phyloP scores from a whole-genome alignment of 2,329 filamentous ascomycete species.

The Zymoseptoria tritici region DNA sequence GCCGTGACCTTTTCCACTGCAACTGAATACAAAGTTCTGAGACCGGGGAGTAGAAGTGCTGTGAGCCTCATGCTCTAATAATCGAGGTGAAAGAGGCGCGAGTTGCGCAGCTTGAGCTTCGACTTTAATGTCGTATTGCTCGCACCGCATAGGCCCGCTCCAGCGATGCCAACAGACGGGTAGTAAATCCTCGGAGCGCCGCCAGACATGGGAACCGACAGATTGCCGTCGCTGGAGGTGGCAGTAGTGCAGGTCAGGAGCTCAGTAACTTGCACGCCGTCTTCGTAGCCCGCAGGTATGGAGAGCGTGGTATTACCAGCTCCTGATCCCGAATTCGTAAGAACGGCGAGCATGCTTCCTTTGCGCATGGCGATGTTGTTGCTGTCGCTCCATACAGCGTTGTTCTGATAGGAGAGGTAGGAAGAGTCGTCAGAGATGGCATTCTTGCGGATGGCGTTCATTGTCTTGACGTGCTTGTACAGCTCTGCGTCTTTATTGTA shows the following conservation, averaged over 20 bases:
- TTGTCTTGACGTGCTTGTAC: conserved; percentile 28
- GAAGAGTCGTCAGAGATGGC: conserved; percentile 33
- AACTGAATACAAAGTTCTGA: neutral
- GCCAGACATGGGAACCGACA: conserved; percentile 30
- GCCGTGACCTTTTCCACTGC: neutral
- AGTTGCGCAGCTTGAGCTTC: neutral
- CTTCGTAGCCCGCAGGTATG: conserved; percentile 21
- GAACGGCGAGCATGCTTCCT: conserved; percentile 37
- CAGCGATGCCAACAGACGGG: conserved; percentile 17
- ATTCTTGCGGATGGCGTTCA: conserved; percentile 47
- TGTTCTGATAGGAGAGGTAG: conserved; percentile 37
- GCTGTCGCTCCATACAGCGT: conserved; percentile 34
- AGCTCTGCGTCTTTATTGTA: conserved; percentile 37
- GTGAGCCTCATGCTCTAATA: neutral
- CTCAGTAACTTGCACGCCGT: conserved; percentile 31
- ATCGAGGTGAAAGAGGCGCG: neutral
- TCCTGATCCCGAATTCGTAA: conserved; percentile 26
- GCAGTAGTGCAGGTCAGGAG: conserved; percentile 30
- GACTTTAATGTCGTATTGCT: neutral
- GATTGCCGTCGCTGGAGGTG: conserved; percentile 24
- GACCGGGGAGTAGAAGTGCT: neutral
- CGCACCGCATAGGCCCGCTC: conserved; percentile 1
- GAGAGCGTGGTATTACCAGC: conserved; percentile 22
- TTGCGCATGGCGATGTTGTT: conserved; percentile 43
- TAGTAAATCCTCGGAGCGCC: conserved; percentile 33